Evolutionary conservation across 306 rosid genomes (phyloP).

Genomic region (Gynostemma pentaphyllum): DNA sequence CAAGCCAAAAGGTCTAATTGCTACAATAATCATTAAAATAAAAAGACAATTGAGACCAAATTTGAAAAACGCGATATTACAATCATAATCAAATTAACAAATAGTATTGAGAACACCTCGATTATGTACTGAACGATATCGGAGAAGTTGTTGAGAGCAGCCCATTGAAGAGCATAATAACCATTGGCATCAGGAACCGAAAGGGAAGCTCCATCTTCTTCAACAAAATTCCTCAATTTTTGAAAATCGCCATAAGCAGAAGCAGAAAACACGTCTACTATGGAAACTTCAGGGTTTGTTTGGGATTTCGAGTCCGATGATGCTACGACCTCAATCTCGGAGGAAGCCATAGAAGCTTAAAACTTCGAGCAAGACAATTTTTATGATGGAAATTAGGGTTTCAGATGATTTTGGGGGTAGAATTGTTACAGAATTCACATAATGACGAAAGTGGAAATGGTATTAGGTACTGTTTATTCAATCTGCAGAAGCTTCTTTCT

Average conservation of each 20-base stretch:
- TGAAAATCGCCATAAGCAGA: slow-evolving; percentile 58
- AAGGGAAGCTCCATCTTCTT: slow-evolving; percentile 69
- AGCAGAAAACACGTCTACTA: slow-evolving; percentile 63
- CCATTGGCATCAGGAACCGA: slow-evolving; percentile 52
- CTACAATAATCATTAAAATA: not conserved
- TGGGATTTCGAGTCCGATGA: slow-evolving; percentile 49
- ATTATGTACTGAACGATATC: slow-evolving; percentile 55
- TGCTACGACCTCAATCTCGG: slow-evolving; percentile 70
- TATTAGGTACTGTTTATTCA: not conserved
- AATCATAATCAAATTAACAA: not conserved
- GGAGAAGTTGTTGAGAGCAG: slow-evolving; percentile 62
- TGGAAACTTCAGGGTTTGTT: slow-evolving; percentile 25
- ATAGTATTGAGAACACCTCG: slow-evolving; percentile 28
- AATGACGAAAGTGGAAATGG: not conserved
- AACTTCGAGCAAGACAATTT: not conserved
- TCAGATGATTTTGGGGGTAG: not conserved
- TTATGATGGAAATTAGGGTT: not conserved
- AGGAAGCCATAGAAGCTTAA: slow-evolving; percentile 45
- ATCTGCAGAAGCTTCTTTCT: not conserved
- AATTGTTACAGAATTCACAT: not conserved
- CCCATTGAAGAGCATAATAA: slow-evolving; percentile 82
- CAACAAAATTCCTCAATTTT: slow-evolving; percentile 67
- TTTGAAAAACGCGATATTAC: not conserved
- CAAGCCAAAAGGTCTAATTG: not conserved
- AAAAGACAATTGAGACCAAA: not conserved